Evolutionary conservation across 208 protist genomes (phyloP), one percentile per base, ranked within the genome.

Genomic region (Acanthamoeba lugdunensis): DNA sequence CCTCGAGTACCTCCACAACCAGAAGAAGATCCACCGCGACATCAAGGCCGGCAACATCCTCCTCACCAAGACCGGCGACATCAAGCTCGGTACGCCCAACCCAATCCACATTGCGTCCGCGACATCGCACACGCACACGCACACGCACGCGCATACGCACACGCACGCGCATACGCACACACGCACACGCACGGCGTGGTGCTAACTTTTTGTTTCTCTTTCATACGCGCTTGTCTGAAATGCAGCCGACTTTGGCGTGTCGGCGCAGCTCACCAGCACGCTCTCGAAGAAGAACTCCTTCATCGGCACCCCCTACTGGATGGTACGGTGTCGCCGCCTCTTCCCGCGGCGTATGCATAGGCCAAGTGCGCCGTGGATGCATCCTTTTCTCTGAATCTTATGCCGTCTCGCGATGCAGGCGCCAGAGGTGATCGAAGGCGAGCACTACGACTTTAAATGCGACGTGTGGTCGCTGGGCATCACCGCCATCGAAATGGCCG

Each of bases 391-490:
- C 41, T 48, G 41, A 48, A 11, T 58, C 1, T 18, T 33, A 90
- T 23, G 16, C 0, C n/a, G 56, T 58, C 37, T 90, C 9, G 2
- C 16, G 18, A 45, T n/a, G 0, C 30, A 92, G 89, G 96, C 96
- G 45, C 96, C 96, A 23, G 95, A 96, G 37, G 82, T 97, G 0
- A 96, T 97, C 65, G 73, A 95, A 75, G 94, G 95, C 41, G 41
- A 71, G 67, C 63, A 65, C 33, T 96, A 96, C 45, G 95, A 96
- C 93, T 69, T 28, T 28, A 93, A 93, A 41, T 93, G 81, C 18
- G 97, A 98, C 94, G 97, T 98, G 21, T 98, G 97, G 97, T 97
- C 97, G 4, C 79, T 98, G 1, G 97, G 97, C 50, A 98, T 98
- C 37, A 98, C 97, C 14, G 95, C 96, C 4, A 98, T 98, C 45